phyloP scores from a whole-genome alignment of 2,329 filamentous ascomycete species.

The Coniella vitis region DNA sequence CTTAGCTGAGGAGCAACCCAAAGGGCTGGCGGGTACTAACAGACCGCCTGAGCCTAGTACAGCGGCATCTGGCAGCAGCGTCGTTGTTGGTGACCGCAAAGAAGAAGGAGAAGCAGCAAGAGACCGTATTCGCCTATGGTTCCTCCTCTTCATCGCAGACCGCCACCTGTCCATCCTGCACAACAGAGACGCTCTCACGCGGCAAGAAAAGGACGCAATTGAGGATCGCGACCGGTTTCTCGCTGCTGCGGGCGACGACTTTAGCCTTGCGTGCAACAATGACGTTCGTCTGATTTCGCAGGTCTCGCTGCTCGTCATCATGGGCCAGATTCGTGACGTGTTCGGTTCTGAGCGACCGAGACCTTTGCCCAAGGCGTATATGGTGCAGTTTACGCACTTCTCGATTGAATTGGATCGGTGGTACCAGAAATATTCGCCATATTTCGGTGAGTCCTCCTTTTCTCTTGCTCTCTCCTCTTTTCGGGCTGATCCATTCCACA shows the following conservation, averaged over 20 bases:
- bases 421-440: background rate
- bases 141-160: background rate
- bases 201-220: background rate
- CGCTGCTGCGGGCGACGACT: background rate
- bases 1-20: too few species aligned
- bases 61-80: background rate
- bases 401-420: background rate
- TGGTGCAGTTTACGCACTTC: background rate
- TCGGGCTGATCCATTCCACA: too few species aligned
- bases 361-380: background rate
- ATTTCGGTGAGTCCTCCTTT: background rate
- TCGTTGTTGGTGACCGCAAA: background rate
- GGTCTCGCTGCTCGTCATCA: background rate
- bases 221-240: background rate
- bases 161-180: background rate
- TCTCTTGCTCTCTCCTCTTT: too few species aligned
- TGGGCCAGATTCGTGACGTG: background rate
- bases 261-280: background rate
- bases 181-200: background rate
- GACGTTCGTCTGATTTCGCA: constrained; percentile 1
- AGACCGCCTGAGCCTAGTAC: background rate
- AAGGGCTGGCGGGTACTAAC: too few species aligned
- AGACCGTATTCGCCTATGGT: background rate
- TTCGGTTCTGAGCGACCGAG: background rate
- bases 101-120: background rate